Percentiles rank a stretch among this genome's conserved stretches.
These are phyloP conservation scores for Stereocaulon alpinum DNA, from an alignment of 495 filamentous ascomycete species.

Conservation along the genomic window DNA sequence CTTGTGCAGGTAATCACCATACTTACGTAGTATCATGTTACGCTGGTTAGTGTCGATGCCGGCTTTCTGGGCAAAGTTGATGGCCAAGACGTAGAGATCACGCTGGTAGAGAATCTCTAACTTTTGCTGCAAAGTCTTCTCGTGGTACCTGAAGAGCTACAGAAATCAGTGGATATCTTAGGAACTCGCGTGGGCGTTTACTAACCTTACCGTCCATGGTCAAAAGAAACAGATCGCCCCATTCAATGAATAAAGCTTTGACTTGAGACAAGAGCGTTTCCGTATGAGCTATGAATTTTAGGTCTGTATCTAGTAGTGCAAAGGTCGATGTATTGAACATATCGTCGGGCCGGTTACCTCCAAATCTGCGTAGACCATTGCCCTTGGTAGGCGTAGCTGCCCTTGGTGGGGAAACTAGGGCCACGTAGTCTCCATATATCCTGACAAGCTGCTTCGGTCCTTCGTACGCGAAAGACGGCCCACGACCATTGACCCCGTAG, in stretches of 20 bases:
- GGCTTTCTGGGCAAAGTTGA: slow-evolving; percentile 84
- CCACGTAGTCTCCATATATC: slow-evolving; percentile 77
- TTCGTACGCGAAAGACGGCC: slow-evolving; percentile 81
- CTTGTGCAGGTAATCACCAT: slow-evolving; percentile 92
- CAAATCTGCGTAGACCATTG: slow-evolving; percentile 51
- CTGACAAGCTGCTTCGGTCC: slow-evolving; percentile 74
- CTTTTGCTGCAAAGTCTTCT: slow-evolving; percentile 81
- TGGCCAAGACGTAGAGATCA: slow-evolving; percentile 83
- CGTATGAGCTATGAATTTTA: slow-evolving; percentile 84
- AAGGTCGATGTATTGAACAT: slow-evolving; percentile 76
- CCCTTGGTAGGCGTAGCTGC: slow-evolving; percentile 40
- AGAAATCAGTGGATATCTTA: slow-evolving; percentile 18
- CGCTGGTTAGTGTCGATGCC: slow-evolving; percentile 68
- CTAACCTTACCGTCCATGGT: slow-evolving; percentile 81
- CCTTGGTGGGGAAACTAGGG: slow-evolving; percentile 77
- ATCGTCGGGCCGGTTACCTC: slow-evolving; percentile 55
- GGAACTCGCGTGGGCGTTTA: background rate
- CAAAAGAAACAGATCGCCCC: slow-evolving; percentile 83
- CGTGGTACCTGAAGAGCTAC: slow-evolving; percentile 80
- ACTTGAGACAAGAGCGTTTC: slow-evolving; percentile 72
- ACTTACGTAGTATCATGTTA: slow-evolving; percentile 84
- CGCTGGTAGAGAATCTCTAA: slow-evolving; percentile 90
- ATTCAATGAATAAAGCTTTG: slow-evolving; percentile 70
- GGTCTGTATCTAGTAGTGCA: slow-evolving; percentile 77
- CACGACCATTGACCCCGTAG: slow-evolving; percentile 77